Percentiles rank a stretch among this genome's conserved stretches.
Evolutionary conservation across 2,329 filamentous ascomycete species (phyloP).

Genomic region (Thermothelomyces thermophilus): DNA sequence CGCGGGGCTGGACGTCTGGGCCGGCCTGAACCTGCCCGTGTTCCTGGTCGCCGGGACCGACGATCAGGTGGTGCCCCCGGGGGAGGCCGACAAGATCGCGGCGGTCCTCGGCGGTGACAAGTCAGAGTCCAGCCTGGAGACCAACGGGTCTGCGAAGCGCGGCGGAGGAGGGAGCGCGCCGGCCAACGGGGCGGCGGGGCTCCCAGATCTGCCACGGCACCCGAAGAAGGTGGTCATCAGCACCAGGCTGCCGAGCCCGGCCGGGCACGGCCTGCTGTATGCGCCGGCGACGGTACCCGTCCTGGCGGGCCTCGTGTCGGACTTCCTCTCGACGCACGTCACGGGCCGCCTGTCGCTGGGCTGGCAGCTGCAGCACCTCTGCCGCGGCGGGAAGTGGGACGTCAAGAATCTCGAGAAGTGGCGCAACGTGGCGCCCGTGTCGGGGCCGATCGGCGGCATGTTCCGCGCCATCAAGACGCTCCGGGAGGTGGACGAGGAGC

Average conservation of each 20-base stretch:
- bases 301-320: conserved; percentile 72
- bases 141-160: conserved; percentile 23
- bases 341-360: conserved; percentile 72
- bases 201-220: conserved; percentile 43
- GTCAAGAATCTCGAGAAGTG: conserved; percentile 94
- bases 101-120: conserved; percentile 31
- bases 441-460: conserved; percentile 65
- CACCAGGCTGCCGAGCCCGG: conserved; percentile 65
- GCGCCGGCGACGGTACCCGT: conserved; percentile 67
- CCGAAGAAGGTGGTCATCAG: conserved; percentile 57
- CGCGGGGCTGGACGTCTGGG: conserved; percentile 66
- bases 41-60: conserved; percentile 71
- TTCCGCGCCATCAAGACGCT: conserved; percentile 93
- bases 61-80: conserved; percentile 68
- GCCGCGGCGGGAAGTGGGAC: conserved; percentile 91
- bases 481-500: conserved; percentile 76
- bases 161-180: neutral
- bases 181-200: conserved; percentile 11
- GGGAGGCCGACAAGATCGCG: conserved; percentile 62
- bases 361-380: conserved; percentile 87
- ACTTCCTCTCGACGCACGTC: conserved; percentile 69
- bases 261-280: conserved; percentile 79
- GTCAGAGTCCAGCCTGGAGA: conserved; percentile 13
- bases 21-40: conserved; percentile 63
- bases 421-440: conserved; percentile 73